Evolutionary conservation across 352 stramenopile species (phyloP).

Genomic region (Phytopythium chamaehyphon): DNA sequence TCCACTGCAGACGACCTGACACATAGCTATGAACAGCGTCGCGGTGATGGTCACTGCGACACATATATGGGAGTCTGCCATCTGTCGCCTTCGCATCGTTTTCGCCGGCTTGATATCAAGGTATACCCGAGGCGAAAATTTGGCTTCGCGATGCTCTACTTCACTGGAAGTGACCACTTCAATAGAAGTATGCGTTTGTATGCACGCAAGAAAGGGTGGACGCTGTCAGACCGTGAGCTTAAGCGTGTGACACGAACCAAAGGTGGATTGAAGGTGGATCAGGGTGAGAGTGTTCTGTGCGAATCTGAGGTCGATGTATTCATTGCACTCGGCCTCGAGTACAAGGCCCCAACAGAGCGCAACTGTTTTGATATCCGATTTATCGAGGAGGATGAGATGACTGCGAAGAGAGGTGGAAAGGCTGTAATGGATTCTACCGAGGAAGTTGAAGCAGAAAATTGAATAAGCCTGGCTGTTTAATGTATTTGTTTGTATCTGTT

Average conservation of each 20-base stretch:
- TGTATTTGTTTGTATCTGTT: too few relatives aligned
- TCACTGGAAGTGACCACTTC: conserved; percentile 90
- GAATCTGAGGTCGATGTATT: conserved; percentile 82
- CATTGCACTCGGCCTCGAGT: conserved; percentile 76
- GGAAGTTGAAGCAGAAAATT: neutral
- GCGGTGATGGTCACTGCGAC: conserved; percentile 40
- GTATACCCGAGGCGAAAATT: conserved; percentile 79
- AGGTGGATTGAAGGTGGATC: conserved; percentile 56
- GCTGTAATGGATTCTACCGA: neutral
- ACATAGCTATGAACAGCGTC: conserved; percentile 51
- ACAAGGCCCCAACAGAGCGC: conserved; percentile 74
- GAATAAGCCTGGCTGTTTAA: too few relatives aligned
- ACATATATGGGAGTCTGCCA: conserved; percentile 88
- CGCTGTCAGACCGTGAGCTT: conserved; percentile 60
- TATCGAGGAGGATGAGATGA: conserved; percentile 68
- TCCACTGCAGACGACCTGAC: conserved; percentile 55
- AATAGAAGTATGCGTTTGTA: conserved; percentile 85
- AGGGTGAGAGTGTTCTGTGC: conserved; percentile 70
- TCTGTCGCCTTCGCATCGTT: conserved; percentile 27
- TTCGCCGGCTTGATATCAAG: conserved; percentile 84
- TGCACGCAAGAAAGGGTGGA: conserved; percentile 78
- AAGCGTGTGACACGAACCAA: conserved; percentile 48
- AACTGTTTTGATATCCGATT: conserved; percentile 85
- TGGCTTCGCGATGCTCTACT: conserved; percentile 86
- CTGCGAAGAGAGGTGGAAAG: conserved; percentile 25